Conservation (phyloP, 1,139 yeast species). For the Candida tunisiensis region DNA sequence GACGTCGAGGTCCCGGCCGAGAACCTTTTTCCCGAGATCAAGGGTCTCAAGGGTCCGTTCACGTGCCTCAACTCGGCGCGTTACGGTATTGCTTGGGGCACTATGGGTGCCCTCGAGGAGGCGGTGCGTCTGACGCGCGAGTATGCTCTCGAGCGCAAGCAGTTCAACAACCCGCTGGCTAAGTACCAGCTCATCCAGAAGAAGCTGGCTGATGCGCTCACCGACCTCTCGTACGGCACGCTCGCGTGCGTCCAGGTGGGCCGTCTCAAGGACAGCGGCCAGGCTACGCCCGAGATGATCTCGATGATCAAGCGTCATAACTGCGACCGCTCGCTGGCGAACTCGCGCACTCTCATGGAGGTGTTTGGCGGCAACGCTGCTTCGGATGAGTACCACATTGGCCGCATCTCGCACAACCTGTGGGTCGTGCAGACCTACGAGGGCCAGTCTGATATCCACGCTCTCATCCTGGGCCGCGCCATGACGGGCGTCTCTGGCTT, state of each 20-base stretch:
- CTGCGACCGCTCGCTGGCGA: slow-evolving; percentile 24
- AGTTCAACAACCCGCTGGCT: slow-evolving; percentile 24
- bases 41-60: slow-evolving; percentile 28
- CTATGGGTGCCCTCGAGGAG: slow-evolving; percentile 28
- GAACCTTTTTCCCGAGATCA: slow-evolving; percentile 22
- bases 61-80: slow-evolving; percentile 28
- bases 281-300: slow-evolving; percentile 26
- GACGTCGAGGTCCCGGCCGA: slow-evolving; percentile 27
- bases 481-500: slow-evolving; percentile 26
- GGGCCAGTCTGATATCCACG: slow-evolving; percentile 29
- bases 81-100: slow-evolving; percentile 29
- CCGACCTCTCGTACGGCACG: slow-evolving; percentile 25
- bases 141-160: slow-evolving; percentile 25
- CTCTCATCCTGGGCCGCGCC: slow-evolving; percentile 25
- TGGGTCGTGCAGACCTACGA: slow-evolving; percentile 29
- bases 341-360: slow-evolving; percentile 24
- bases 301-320: slow-evolving; percentile 26
- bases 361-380: slow-evolving; percentile 28
- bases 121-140: slow-evolving; percentile 21
- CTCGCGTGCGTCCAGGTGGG: slow-evolving; percentile 26
- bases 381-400: slow-evolving; percentile 27
- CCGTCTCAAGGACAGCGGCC: slow-evolving; percentile 23
- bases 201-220: slow-evolving; percentile 27
- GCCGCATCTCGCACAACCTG: slow-evolving; percentile 25
- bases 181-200: slow-evolving; percentile 25